These are phyloP conservation scores for Lactarius sp. DNA, from an alignment of 768 basidiomycete species.

Conservation along the genomic window DNA sequence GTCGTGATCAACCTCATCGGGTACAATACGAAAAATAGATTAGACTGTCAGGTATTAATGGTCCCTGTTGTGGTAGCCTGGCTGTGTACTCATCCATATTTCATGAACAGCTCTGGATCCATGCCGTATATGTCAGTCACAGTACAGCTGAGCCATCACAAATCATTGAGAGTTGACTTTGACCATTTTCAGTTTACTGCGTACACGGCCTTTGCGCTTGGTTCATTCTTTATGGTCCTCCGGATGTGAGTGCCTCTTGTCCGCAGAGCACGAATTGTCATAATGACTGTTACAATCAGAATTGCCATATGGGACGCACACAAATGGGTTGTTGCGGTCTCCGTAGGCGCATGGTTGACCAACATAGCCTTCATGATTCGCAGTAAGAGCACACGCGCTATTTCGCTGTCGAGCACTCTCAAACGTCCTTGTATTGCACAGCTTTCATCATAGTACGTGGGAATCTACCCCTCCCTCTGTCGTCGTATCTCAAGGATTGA, in stretches of 20 bases:
- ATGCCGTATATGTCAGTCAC: conserved; percentile 5
- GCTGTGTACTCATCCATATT: neutral
- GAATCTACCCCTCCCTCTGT: neutral
- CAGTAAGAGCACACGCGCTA: conserved; percentile 9
- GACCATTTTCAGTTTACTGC: conserved; percentile 6
- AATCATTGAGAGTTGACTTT: neutral
- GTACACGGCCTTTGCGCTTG: conserved; percentile 4
- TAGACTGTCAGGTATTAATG: conserved; percentile 13
- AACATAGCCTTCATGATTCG: conserved; percentile 18
- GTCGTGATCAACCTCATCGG: conserved; percentile 2
- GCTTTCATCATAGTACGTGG: conserved; percentile 4
- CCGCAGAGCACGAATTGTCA: neutral
- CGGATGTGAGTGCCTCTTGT: conserved; percentile 6
- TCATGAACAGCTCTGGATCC: conserved; percentile 7
- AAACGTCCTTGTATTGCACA: neutral
- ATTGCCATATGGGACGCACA: conserved; percentile 13
- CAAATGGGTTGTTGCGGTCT: conserved; percentile 1
- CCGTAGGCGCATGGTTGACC: conserved; percentile 1
- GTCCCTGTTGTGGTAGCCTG: neutral
- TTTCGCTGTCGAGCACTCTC: neutral
- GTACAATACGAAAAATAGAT: neutral
- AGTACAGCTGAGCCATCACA: neutral
- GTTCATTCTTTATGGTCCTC: conserved; percentile 10
- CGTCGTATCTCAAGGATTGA: neutral
- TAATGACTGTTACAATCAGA: conserved; percentile 1